Evolutionary conservation across 2,329 filamentous ascomycete species (phyloP), one percentile per base, ranked within the genome.

Genomic region (Eurotiales sp.): DNA sequence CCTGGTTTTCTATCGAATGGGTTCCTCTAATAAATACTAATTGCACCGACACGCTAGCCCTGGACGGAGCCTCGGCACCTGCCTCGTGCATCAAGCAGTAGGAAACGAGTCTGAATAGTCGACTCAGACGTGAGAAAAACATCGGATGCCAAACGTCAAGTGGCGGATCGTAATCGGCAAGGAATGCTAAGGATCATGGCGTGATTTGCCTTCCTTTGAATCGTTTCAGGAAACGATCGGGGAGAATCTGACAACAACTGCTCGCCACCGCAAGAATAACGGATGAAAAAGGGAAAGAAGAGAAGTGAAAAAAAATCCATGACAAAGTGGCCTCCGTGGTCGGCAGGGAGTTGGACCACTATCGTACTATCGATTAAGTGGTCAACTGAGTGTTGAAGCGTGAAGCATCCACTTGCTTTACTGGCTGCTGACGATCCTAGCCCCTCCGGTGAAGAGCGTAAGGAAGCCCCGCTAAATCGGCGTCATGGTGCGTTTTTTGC

Each of bases 381-480:
- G n/a, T 37, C 30, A 37, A 46, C 30, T 46, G 30, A 46, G 21
- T 27, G 21, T 37, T 39, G 43, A 32, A 32, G 43, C 27, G 15
- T 32, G 23, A 44, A 14, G 6, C 42, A 32, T 32, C 42, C 43
- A 46, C 21, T 46, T 21, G 14, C 19, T 8, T 34, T 36, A 30
- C 45, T 40, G 36, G 22, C 29, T 48, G 37, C 46, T 49, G 47
- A 50, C 39, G 47, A 50, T 50, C 47, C n/a, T 36, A 50, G 47
- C 47, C 49, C 41, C 32, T 45, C 51, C 19, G 21, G 30, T 23
- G 22, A 46, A 23, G 10, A 34, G 15, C 23, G 40, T 50, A 12
- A 37, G 40, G 27, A 23, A 48, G 50, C 51, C 51, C 51, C 51
- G 46, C 51, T 47, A 22, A 42, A 30, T n/a, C 41, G 34, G 51